Evolutionary conservation across 176 grass and related monocot species (phyloP).

Genomic region (barley (Hordeum vulgare)): DNA sequence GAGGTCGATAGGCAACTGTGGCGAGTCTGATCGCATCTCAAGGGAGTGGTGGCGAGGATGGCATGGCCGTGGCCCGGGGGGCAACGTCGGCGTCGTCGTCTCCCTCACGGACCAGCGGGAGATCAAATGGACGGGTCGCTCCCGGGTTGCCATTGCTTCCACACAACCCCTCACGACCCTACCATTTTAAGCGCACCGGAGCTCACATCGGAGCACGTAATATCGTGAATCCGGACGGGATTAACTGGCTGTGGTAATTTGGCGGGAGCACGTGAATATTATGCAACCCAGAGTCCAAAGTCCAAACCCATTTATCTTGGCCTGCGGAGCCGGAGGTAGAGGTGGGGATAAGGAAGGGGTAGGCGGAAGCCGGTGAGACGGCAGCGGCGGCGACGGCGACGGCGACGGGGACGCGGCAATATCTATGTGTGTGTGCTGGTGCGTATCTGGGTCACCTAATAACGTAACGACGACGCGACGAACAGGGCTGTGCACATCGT

Average conservation of each 20-base stretch:
- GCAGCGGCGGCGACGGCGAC: slow-evolving; percentile 16
- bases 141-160: neutral
- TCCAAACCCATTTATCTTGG: neutral
- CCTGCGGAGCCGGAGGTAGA: neutral
- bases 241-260: neutral
- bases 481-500: neutral
- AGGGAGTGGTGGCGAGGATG: slow-evolving; percentile 9
- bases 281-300: neutral
- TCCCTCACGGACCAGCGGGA: neutral
- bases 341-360: neutral
- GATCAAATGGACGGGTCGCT: neutral
- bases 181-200: neutral
- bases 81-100: slow-evolving; percentile 4
- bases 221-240: neutral
- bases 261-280: neutral
- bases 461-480: neutral
- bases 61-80: neutral
- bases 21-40: neutral
- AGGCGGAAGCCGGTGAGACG: neutral
- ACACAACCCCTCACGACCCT: neutral
- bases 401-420: slow-evolving; percentile 26
- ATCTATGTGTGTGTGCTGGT: neutral
- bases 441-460: neutral
- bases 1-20: neutral
- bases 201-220: neutral